A percentile compares a stretch with the other conserved stretches of the same genome.
phyloP scores from a whole-genome alignment of 2,329 filamentous ascomycete genomes.

The Akanthomyces muscarius region DNA sequence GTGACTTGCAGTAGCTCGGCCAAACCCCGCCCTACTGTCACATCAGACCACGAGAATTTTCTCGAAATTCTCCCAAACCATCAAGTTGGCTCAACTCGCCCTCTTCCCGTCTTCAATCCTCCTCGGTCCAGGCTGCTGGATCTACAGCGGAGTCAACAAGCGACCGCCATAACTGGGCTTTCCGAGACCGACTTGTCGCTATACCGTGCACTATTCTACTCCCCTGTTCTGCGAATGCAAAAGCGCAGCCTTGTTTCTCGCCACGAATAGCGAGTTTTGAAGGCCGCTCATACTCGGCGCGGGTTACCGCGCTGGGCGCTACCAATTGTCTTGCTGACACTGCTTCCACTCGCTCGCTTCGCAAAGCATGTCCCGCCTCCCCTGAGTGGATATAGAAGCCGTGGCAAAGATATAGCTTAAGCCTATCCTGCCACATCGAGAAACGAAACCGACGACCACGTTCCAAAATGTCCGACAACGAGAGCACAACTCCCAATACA shows the following conservation, averaged over 20 bases:
- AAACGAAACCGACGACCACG: slow-evolving; percentile 26
- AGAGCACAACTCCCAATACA: slow-evolving; percentile 55
- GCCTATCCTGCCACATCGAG: neutral
- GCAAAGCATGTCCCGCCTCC: slow-evolving; percentile 18
- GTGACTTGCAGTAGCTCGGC: slow-evolving; percentile 15
- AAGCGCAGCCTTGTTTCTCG: neutral
- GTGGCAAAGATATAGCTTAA: neutral
- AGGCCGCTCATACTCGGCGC: slow-evolving; percentile 20
- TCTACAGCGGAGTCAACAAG: slow-evolving; percentile 94
- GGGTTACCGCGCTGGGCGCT: slow-evolving; percentile 17
- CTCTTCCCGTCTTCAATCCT: slow-evolving; percentile 70
- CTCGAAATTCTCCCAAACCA: slow-evolving; percentile 48
- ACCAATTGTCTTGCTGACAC: slow-evolving; percentile 2
- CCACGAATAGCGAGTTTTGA: slow-evolving; percentile 18
- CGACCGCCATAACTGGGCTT: slow-evolving; percentile 84
- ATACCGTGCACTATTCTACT: neutral
- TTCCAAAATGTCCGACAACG: slow-evolving; percentile 63
- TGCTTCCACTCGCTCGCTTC: neutral
- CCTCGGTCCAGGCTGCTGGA: slow-evolving; percentile 87
- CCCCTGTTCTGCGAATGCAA: neutral
- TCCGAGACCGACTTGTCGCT: slow-evolving; percentile 17
- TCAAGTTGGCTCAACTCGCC: slow-evolving; percentile 90
- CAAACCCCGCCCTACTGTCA: slow-evolving; percentile 4
- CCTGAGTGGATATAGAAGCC: slow-evolving; percentile 34
- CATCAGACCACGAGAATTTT: slow-evolving; percentile 20